phyloP scores from a whole-genome alignment of 148 eudicot species.

The Amaranthus palmeri region DNA sequence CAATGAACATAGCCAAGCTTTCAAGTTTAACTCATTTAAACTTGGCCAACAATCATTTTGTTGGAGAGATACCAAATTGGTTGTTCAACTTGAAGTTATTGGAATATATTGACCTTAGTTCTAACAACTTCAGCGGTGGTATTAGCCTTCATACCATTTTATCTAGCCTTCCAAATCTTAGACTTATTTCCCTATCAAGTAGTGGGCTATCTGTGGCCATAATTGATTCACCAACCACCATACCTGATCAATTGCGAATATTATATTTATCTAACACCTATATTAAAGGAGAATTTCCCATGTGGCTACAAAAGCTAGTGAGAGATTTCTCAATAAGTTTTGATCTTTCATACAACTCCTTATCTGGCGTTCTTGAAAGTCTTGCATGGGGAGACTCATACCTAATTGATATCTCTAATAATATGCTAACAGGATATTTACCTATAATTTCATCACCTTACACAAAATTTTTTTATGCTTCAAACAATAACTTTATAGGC shows the following conservation, averaged over 20 bases:
- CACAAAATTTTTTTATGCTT: neutral
- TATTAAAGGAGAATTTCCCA: slow-evolving; percentile 18
- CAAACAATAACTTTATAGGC: slow-evolving; percentile 26
- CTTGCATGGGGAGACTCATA: neutral
- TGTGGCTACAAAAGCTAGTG: slow-evolving; percentile 18
- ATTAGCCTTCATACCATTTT: neutral
- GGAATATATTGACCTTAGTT: neutral
- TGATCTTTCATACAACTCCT: slow-evolving; percentile 30
- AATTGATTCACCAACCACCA: neutral
- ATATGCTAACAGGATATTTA: slow-evolving; percentile 27
- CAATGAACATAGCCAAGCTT: neutral
- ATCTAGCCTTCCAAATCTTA: neutral
- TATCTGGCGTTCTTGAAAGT: slow-evolving; percentile 2
- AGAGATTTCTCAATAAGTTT: neutral
- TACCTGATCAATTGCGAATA: neutral
- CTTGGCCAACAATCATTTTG: neutral
- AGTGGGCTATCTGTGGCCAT: neutral
- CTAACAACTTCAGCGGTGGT: neutral
- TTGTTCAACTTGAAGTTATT: neutral
- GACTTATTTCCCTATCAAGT: neutral
- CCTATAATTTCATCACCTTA: slow-evolving; percentile 22
- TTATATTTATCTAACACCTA: slow-evolving; percentile 23
- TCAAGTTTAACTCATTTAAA: neutral
- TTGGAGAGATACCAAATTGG: neutral
- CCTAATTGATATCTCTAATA: slow-evolving; percentile 18